Evolutionary conservation across 805 yeast species (phyloP).

Genomic region (Candida schatavii): DNA sequence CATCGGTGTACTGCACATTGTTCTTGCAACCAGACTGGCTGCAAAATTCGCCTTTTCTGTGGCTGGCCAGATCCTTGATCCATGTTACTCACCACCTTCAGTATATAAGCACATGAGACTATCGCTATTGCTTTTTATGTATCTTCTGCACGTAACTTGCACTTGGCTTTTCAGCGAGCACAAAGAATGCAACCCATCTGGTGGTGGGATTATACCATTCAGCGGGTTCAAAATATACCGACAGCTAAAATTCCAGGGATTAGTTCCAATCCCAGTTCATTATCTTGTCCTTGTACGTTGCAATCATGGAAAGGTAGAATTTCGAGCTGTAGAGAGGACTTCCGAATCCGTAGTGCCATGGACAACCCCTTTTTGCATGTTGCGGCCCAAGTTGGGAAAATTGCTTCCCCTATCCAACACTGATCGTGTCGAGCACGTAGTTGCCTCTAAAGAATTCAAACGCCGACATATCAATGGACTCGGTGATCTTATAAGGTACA

Average conservation of each 20-base stretch:
- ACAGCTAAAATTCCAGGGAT: conserved; percentile 40
- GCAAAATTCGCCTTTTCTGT: no score
- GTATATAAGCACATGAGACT: background rate
- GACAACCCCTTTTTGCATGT: conserved; percentile 46
- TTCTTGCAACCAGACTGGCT: no score
- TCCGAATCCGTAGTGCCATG: conserved; percentile 43
- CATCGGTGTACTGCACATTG: no score
- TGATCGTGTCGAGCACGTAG: conserved; percentile 11
- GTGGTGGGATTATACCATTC: conserved; percentile 32
- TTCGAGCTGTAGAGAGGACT: conserved; percentile 35
- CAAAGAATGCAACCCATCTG: conserved; percentile 33
- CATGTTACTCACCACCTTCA: background rate
- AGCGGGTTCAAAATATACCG: conserved; percentile 58
- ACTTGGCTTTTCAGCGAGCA: conserved; percentile 25
- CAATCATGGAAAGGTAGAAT: conserved; percentile 45
- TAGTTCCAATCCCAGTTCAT: conserved; percentile 37
- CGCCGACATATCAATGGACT: background rate
- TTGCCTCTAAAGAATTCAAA: background rate
- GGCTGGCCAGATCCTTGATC: background rate
- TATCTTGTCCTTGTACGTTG: conserved; percentile 51
- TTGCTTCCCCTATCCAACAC: conserved; percentile 6
- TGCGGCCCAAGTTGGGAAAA: conserved; percentile 25
- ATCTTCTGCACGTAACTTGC: background rate
- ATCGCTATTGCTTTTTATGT: no score
- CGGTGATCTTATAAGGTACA: conserved; percentile 1